A percentile compares a stretch with the other conserved stretches of the same genome.
Conservation (phyloP, 305 asterid genomes). For the Withania somnifera region DNA sequence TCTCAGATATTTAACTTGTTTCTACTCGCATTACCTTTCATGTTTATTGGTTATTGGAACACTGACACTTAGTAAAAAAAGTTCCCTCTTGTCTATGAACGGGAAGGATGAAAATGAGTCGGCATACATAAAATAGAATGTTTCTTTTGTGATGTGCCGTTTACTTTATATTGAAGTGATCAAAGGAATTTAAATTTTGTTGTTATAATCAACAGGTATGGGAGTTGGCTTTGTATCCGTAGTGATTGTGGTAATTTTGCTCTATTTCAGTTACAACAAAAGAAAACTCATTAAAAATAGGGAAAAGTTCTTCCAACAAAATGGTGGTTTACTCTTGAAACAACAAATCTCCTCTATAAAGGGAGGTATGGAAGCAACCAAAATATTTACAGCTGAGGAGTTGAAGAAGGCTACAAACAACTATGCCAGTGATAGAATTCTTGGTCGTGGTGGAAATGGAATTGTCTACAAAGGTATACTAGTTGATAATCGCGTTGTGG, state of each 20-base stretch:
- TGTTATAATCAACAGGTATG: constrained; percentile 7
- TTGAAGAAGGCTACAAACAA: constrained; percentile 36
- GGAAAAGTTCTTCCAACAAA: constrained; percentile 29
- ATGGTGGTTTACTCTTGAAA: constrained; percentile 21
- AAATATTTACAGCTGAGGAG: constrained; percentile 36
- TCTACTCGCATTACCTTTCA: background rate
- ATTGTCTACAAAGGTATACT: constrained; percentile 47
- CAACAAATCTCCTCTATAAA: constrained; percentile 5
- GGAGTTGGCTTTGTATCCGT: constrained; percentile 17
- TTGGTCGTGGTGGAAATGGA: constrained; percentile 50
- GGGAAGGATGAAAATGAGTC: background rate
- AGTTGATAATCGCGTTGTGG: constrained; percentile 24
- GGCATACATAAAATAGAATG: background rate
- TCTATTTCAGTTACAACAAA: constrained; percentile 19
- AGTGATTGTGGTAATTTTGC: constrained; percentile 11
- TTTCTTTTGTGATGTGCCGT: background rate
- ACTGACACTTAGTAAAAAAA: too few species aligned
- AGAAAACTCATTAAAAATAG: constrained; percentile 12
- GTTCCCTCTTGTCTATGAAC: too few species aligned
- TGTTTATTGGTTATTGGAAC: too few species aligned
- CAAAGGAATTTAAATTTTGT: background rate
- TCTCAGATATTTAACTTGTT: background rate
- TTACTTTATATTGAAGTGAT: background rate
- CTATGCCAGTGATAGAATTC: constrained; percentile 30
- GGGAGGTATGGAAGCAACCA: constrained; percentile 17